Evolutionary conservation across 768 basidiomycete genomes (phyloP).

Genomic region (Panaeolus papilionaceus): DNA sequence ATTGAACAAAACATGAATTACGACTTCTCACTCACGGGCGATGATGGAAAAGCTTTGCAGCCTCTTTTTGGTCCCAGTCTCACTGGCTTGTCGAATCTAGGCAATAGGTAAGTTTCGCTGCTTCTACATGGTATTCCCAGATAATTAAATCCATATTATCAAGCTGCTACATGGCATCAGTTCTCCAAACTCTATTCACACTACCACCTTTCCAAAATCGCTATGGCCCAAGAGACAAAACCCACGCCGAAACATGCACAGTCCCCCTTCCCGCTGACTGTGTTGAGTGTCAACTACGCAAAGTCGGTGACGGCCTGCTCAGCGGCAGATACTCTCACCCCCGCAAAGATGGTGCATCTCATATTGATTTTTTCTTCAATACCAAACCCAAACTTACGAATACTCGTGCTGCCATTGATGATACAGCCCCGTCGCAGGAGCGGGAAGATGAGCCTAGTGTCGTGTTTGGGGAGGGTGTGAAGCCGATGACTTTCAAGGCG

Average conservation of each 20-base stretch:
- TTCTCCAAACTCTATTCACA: slow-evolving; percentile 86
- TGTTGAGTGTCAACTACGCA: slow-evolving; percentile 94
- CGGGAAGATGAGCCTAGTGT: slow-evolving; percentile 40
- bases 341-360: slow-evolving; percentile 25
- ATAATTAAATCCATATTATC: neutral
- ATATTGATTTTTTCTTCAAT: slow-evolving; percentile 22
- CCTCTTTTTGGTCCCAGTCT: slow-evolving; percentile 89
- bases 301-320: slow-evolving; percentile 90
- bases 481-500: slow-evolving; percentile 84
- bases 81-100: slow-evolving; percentile 91
- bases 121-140: neutral
- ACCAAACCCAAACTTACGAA: slow-evolving; percentile 13
- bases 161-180: slow-evolving; percentile 98
- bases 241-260: slow-evolving; percentile 68
- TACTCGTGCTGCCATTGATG: neutral
- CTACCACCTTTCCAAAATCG: slow-evolving; percentile 77
- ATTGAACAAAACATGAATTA: slow-evolving; percentile 96
- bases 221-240: slow-evolving; percentile 47
- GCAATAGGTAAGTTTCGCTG: slow-evolving; percentile 66
- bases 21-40: slow-evolving; percentile 89
- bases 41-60: slow-evolving; percentile 86
- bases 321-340: slow-evolving; percentile 89
- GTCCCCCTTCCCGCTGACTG: slow-evolving; percentile 80
- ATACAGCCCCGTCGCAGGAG: slow-evolving; percentile 8
- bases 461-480: slow-evolving; percentile 84